Conservation (phyloP, 2,329 filamentous ascomycete genomes). For the Thielaviopsis ethacetica region DNA sequence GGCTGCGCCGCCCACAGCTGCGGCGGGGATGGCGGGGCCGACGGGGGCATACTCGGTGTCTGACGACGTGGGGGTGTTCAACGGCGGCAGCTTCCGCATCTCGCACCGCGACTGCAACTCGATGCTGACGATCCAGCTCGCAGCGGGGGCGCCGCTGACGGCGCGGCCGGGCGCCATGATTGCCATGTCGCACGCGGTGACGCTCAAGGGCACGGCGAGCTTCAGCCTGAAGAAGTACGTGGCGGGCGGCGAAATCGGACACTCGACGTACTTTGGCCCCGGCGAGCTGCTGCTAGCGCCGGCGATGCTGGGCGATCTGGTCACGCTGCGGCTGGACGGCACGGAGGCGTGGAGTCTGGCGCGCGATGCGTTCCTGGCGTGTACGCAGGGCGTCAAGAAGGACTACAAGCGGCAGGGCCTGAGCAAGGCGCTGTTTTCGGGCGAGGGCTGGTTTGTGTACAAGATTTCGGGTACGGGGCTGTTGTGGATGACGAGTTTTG, state of each 20-base stretch:
- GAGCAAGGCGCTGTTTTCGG: constrained; percentile 82
- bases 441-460: constrained; percentile 83
- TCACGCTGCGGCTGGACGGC: constrained; percentile 57
- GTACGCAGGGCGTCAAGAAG: constrained; percentile 73
- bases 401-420: constrained; percentile 77
- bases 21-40: constrained; percentile 11
- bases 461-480: constrained; percentile 68
- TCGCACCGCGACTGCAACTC: constrained; percentile 86
- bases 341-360: constrained; percentile 69
- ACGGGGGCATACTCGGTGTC: constrained; percentile 27
- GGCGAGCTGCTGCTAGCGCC: constrained; percentile 82
- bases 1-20: constrained; percentile 14
- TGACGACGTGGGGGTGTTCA: constrained; percentile 92
- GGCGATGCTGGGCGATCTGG: constrained; percentile 66
- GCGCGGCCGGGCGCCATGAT: constrained; percentile 85
- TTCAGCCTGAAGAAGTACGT: constrained; percentile 89
- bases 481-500: constrained; percentile 82
- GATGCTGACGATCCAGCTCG: constrained; percentile 74
- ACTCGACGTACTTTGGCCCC: constrained; percentile 71
- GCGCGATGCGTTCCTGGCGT: constrained; percentile 71
- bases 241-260: constrained; percentile 59
- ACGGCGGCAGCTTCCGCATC: constrained; percentile 85
- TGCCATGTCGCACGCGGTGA: constrained; percentile 80
- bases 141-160: constrained; percentile 68
- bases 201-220: constrained; percentile 65